phyloP scores from a whole-genome alignment of 306 rosid genomes.

The Clitoria ternatea region DNA sequence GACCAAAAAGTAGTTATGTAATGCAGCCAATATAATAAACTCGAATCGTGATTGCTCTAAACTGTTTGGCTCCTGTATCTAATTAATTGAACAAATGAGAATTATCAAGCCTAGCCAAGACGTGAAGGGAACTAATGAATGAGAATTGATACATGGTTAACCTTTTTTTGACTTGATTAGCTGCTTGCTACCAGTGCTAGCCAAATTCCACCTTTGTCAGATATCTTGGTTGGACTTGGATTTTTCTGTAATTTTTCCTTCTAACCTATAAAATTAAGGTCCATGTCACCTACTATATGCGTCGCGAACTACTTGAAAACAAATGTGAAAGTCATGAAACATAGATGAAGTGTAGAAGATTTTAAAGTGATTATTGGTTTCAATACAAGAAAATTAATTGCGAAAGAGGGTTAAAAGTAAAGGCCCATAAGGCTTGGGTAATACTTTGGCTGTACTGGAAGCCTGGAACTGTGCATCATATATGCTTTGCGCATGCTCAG shows the following conservation, averaged over 20 bases:
- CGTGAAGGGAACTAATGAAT: not conserved
- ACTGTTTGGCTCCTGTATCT: constrained; percentile 1
- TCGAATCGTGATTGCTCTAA: constrained; percentile 4
- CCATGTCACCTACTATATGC: not conserved
- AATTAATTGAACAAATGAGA: not conserved
- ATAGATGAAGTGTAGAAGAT: not conserved
- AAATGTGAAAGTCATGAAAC: not conserved
- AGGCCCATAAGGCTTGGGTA: not conserved
- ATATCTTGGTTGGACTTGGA: not conserved
- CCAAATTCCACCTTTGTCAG: not conserved
- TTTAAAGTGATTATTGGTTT: not conserved
- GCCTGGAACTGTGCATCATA: not conserved
- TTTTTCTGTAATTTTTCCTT: not conserved
- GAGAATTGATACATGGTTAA: not conserved
- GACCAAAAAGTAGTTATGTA: not conserved
- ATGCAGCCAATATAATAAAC: not conserved
- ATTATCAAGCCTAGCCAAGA: not conserved
- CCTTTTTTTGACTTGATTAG: constrained; percentile 13
- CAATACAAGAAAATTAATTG: not conserved
- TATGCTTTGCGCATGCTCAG: not conserved
- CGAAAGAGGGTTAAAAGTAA: not conserved
- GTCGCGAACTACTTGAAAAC: not conserved
- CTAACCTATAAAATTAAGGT: not conserved
- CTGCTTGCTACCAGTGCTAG: not conserved
- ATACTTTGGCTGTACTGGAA: not conserved